Evolutionary conservation across 495 filamentous ascomycete species (phyloP).

Genomic region (Hypoxylon rickii): DNA sequence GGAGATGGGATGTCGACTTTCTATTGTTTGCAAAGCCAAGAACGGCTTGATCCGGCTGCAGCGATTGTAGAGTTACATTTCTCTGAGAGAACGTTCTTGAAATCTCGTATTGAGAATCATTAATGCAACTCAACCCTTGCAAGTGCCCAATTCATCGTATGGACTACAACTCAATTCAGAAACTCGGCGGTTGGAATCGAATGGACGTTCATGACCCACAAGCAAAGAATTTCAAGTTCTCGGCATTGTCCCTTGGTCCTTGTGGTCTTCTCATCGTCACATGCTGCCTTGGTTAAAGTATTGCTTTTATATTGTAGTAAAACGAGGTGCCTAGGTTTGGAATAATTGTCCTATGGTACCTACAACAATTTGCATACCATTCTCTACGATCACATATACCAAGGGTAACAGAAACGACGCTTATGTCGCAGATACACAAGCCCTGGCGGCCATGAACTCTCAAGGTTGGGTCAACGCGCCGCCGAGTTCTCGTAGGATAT

Average conservation of each 20-base stretch:
- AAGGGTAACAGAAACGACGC: too few species aligned
- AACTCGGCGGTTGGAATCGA: conserved; percentile 2
- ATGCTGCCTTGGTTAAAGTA: too few species aligned
- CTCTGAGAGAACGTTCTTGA: conserved; percentile 7
- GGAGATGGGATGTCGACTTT: conserved; percentile 4
- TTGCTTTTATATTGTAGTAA: too few species aligned
- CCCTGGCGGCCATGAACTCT: too few species aligned
- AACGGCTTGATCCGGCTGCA: conserved; percentile 9
- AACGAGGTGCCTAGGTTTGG: too few species aligned
- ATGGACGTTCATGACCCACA: background rate
- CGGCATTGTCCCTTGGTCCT: too few species aligned
- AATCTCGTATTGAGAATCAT: conserved; percentile 23
- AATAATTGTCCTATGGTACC: too few species aligned
- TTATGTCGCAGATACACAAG: too few species aligned
- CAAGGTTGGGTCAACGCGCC: too few species aligned
- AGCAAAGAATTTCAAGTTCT: background rate
- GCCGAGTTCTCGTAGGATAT: too few species aligned
- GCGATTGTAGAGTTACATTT: conserved; percentile 20
- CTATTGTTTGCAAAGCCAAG: conserved; percentile 11
- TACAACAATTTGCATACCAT: too few species aligned
- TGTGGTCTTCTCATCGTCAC: background rate
- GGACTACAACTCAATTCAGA: conserved; percentile 4
- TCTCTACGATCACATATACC: too few species aligned
- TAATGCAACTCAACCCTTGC: conserved; percentile 18
- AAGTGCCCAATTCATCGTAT: conserved; percentile 1